phyloP scores from a whole-genome alignment of 2,329 filamentous ascomycete species.

The Diaporthe sp. region DNA sequence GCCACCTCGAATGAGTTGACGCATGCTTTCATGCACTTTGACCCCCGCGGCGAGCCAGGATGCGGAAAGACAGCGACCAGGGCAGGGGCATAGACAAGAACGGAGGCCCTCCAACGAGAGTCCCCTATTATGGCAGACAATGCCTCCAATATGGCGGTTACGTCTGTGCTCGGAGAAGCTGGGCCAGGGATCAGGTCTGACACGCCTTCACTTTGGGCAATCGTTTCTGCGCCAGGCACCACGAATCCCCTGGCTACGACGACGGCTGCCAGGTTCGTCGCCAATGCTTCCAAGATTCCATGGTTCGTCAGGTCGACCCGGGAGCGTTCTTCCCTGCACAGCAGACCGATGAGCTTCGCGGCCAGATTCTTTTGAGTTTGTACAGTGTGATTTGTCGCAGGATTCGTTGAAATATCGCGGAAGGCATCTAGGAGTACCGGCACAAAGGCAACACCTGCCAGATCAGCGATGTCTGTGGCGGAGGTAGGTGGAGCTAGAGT shows the following conservation, averaged over 20 bases:
- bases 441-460: slow-evolving; percentile 75
- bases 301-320: slow-evolving; percentile 77
- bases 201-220: slow-evolving; percentile 64
- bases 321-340: slow-evolving; percentile 77
- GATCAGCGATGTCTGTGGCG: slow-evolving; percentile 57
- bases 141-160: slow-evolving; percentile 80
- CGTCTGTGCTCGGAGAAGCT: slow-evolving; percentile 66
- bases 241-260: slow-evolving; percentile 76
- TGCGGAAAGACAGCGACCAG: slow-evolving; percentile 77
- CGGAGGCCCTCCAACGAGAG: slow-evolving; percentile 81
- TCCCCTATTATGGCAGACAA: slow-evolving; percentile 80
- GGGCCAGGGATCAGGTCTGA: slow-evolving; percentile 69
- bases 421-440: slow-evolving; percentile 70
- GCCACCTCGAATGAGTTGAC: slow-evolving; percentile 66
- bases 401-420: slow-evolving; percentile 59
- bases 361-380: slow-evolving; percentile 73
- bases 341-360: slow-evolving; percentile 62
- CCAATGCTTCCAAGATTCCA: slow-evolving; percentile 82
- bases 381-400: slow-evolving; percentile 42
- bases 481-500: slow-evolving; percentile 62
- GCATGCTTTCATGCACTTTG: slow-evolving; percentile 58
- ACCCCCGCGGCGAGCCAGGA: slow-evolving; percentile 60
- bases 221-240: slow-evolving; percentile 70
- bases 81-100: slow-evolving; percentile 75
- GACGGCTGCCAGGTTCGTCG: slow-evolving; percentile 77